Conservation (phyloP, 148 eudicot genomes). For the Rhododendron ferrugineum region DNA sequence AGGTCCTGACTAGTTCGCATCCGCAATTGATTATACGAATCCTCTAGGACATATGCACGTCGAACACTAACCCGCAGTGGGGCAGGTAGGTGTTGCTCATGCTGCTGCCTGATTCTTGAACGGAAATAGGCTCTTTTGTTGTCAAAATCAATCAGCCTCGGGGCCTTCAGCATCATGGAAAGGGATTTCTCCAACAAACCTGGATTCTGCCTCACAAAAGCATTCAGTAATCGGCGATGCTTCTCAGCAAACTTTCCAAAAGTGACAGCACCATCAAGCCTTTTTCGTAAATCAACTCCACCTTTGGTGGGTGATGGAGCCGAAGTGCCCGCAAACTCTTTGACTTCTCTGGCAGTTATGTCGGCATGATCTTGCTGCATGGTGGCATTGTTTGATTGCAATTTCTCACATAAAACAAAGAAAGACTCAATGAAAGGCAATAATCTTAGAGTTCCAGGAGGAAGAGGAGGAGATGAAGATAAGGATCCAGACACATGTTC, state of each 20-base stretch:
- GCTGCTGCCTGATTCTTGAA: constrained; percentile 90
- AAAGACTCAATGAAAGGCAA: constrained; percentile 92
- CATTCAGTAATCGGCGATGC: constrained; percentile 91
- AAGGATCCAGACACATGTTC: constrained; percentile 54
- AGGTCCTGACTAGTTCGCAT: constrained; percentile 86
- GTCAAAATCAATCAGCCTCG: constrained; percentile 91
- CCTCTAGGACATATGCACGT: constrained; percentile 95
- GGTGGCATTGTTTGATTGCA: constrained; percentile 56
- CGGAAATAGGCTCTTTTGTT: constrained; percentile 91
- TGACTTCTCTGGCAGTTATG: constrained; percentile 77
- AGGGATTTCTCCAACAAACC: constrained; percentile 92
- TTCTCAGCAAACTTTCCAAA: constrained; percentile 82
- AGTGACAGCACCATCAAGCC: constrained; percentile 48
- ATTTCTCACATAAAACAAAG: constrained; percentile 90
- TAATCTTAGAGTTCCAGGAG: constrained; percentile 92
- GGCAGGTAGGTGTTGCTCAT: constrained; percentile 91
- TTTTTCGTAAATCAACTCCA: constrained; percentile 49
- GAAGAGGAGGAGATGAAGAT: constrained; percentile 66
- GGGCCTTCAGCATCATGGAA: constrained; percentile 86
- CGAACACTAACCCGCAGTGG: constrained; percentile 91
- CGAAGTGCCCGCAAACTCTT: constrained; percentile 56
- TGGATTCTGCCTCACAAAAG: constrained; percentile 91
- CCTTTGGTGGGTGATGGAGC: constrained; percentile 29
- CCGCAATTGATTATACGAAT: constrained; percentile 90
- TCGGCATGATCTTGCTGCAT: constrained; percentile 64